Base-by-base conservation (phyloP, 2,329 filamentous ascomycete species). In the Arthroderma uncinatum region DNA sequence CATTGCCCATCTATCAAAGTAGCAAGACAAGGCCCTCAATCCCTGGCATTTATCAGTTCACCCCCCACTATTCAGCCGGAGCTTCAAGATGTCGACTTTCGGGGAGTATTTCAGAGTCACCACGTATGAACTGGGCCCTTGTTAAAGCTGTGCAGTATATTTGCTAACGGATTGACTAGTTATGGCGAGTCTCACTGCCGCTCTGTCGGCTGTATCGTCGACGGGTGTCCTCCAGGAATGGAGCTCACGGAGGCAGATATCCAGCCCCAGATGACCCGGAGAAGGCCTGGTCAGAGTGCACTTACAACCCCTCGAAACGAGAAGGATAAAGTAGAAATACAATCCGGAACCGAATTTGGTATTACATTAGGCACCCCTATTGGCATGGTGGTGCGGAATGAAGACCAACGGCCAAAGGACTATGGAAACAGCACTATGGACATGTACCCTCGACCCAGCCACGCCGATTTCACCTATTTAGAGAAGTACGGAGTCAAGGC, bases 401-500 rank as follows among this genome's bases (percentile, higher is more conserved):
- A 97, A 77, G 91, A 97, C 71, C 89, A 95, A 70, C 79, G 92
- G 61, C 92, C 91, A 37, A 84, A 89, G 70, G 93, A 98, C 77
- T 97, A 97, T 74, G 87, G 87, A 57, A 82, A 83, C 74, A 82
- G 83, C 69, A 95, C 91, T 30, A 96, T 96, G 82, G 89, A 97
- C 73, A 76, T 84, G 61, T 97, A 86, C 79, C 93, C 93, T 3
- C 82, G 93, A 54, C 93, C 92, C 36, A 89, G 84, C 70, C 93
- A 97, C 74, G 92, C 93, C 59, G 92, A 97, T 74, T 96, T 87
- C 82, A 97, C 93, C 60, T 97, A 97, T 75, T 79, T 95, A 60
- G 88, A 95, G 73, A 97, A 97, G 76, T 98, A 98, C 72, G 92
- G 92, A 58, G 84, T 94, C 64, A 94, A 94, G 78, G 90, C 93